Percentiles rank a stretch among this genome's conserved stretches.
These are phyloP conservation scores for Nothophoma quercina DNA, from an alignment of 2,329 filamentous ascomycete genomes.

Conservation along the genomic window DNA sequence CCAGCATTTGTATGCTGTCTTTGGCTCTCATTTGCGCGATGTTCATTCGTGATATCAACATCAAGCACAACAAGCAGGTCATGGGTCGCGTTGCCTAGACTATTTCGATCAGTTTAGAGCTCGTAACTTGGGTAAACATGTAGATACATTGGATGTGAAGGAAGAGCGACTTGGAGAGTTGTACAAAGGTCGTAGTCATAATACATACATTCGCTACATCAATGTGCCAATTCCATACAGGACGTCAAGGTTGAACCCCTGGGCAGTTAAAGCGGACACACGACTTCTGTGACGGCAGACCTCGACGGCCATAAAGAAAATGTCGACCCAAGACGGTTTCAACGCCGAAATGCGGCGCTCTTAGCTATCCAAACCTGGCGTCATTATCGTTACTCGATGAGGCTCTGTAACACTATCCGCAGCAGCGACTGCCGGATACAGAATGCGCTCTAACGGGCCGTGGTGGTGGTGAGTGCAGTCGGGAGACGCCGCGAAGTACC, in stretches of 20 bases:
- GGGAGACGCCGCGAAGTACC: conserved; percentile 12
- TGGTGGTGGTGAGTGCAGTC: not conserved
- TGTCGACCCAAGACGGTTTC: not conserved
- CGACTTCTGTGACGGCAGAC: not conserved
- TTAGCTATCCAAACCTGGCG: not conserved
- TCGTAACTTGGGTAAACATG: not conserved
- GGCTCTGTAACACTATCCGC: conserved; percentile 10
- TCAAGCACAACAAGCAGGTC: conserved; percentile 52
- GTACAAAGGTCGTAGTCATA: not conserved
- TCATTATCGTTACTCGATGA: conserved; percentile 17
- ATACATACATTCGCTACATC: not conserved
- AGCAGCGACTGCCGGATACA: conserved; percentile 1
- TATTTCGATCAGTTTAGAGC: not conserved
- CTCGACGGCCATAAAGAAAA: not conserved
- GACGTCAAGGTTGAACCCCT: too few relatives aligned
- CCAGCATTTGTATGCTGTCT: conserved; percentile 32
- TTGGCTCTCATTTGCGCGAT: conserved; percentile 49
- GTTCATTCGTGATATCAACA: conserved; percentile 57
- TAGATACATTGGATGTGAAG: too few relatives aligned
- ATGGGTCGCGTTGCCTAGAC: conserved; percentile 54
- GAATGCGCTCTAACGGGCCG: conserved; percentile 1
- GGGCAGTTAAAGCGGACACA: too few relatives aligned
- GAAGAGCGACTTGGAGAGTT: not conserved
- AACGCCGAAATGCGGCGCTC: conserved; percentile 2
- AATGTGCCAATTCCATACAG: too few relatives aligned